Conservation (phyloP, 1,139 yeast genomes). For the Protomyces inouyei region DNA sequence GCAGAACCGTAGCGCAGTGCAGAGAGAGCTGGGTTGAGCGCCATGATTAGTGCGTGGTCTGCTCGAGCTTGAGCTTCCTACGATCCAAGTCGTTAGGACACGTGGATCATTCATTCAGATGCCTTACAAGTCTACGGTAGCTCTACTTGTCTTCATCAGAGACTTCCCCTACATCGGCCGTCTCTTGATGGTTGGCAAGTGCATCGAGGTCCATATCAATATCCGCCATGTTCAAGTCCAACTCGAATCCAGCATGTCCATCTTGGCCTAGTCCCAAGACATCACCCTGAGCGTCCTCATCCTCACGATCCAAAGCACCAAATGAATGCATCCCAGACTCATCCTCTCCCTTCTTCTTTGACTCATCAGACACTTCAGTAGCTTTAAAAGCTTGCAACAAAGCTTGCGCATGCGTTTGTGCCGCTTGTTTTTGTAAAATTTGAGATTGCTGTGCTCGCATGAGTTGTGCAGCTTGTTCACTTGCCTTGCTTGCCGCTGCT, state of each 20-base stretch:
- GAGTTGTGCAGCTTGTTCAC: slow-evolving; percentile 14
- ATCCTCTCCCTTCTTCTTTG: neutral
- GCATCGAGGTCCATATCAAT: slow-evolving; percentile 10
- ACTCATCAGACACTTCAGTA: neutral
- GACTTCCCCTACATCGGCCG: neutral
- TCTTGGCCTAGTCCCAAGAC: neutral
- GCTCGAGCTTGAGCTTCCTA: no score
- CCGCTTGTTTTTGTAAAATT: slow-evolving; percentile 18
- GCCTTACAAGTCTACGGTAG: no score
- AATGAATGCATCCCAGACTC: neutral
- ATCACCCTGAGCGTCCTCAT: neutral
- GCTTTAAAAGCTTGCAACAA: slow-evolving; percentile 7
- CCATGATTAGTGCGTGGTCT: neutral
- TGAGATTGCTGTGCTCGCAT: slow-evolving; percentile 21
- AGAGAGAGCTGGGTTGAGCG: slow-evolving; percentile 6
- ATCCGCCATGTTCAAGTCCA: slow-evolving; percentile 15
- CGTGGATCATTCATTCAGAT: no score
- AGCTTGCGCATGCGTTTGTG: slow-evolving; percentile 7
- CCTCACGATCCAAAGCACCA: neutral
- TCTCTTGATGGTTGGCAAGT: neutral
- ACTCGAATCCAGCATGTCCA: neutral
- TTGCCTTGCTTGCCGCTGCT: neutral
- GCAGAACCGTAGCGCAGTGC: slow-evolving; percentile 24
- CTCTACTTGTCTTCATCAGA: neutral
- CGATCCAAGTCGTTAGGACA: no score